Evolutionary conservation across 805 yeast genomes (phyloP).

Genomic region (Candida dajiaensis): DNA sequence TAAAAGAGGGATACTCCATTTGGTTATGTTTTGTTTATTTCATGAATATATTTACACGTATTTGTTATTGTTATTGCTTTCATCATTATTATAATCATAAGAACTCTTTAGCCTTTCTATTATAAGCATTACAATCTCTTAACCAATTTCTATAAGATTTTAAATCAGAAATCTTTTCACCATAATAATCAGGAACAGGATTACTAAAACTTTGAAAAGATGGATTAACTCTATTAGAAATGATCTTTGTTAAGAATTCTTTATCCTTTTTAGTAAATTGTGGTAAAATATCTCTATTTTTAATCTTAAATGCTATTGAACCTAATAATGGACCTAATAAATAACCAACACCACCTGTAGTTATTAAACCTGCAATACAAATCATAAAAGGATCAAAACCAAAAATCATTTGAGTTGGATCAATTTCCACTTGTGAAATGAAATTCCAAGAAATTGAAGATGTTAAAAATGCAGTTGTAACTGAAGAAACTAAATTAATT

Average conservation of each 20-base stretch:
- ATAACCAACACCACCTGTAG: constrained; percentile 73
- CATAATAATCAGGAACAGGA: constrained; percentile 98
- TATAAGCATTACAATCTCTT: constrained; percentile 88
- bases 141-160: constrained; percentile 92
- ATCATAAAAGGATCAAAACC: constrained; percentile 90
- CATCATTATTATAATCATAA: constrained; percentile 30
- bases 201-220: constrained; percentile 82
- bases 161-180: constrained; percentile 87
- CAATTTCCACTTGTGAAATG: constrained; percentile 77
- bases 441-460: constrained; percentile 66
- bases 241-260: constrained; percentile 67
- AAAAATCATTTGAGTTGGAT: constrained; percentile 76
- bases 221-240: constrained; percentile 84
- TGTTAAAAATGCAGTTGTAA: constrained; percentile 60
- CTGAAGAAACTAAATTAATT: constrained; percentile 62
- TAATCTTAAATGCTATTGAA: constrained; percentile 55
- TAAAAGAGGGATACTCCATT: too few species aligned
- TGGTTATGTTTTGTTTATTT: background rate
- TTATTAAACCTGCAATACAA: constrained; percentile 64
- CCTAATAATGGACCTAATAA: constrained; percentile 82
- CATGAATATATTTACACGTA: background rate
- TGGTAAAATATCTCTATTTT: constrained; percentile 39
- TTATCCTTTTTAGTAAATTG: constrained; percentile 59
- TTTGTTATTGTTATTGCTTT: background rate
- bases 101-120: constrained; percentile 74